Conservation (phyloP, 257 asterid genomes). For the Eucommia ulmoides region DNA sequence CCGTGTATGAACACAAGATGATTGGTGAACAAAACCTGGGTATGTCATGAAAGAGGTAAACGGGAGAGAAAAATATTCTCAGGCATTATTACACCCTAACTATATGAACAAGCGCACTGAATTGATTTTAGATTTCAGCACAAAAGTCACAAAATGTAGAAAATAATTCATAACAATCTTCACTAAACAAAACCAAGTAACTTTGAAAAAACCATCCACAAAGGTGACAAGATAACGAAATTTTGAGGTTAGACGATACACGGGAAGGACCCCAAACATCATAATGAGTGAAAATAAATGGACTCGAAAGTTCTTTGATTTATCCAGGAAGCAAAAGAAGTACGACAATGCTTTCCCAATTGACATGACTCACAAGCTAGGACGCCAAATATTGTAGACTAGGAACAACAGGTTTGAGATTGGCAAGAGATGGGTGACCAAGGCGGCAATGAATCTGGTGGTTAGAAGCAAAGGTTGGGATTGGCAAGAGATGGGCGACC, state of each 20-base stretch:
- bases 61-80: background rate
- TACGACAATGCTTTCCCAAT: background rate
- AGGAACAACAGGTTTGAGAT: background rate
- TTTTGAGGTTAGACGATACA: background rate
- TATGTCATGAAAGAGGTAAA: background rate
- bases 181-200: background rate
- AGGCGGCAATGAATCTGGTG: background rate
- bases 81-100: background rate
- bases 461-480: too few species aligned
- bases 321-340: background rate
- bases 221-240: background rate
- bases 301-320: background rate
- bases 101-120: background rate
- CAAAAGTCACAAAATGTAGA: background rate
- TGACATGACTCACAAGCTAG: background rate
- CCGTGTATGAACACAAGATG: background rate
- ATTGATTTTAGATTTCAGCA: background rate
- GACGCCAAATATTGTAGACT: background rate
- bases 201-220: background rate
- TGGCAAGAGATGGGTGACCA: background rate
- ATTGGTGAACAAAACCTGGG: background rate
- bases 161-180: background rate
- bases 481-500: too few species aligned
- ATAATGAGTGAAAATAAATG: background rate
- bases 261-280: constrained; percentile 1